These are phyloP conservation scores for Crithidia sp. DNA, from an alignment of 208 protist genomes.

Conservation along the genomic window DNA sequence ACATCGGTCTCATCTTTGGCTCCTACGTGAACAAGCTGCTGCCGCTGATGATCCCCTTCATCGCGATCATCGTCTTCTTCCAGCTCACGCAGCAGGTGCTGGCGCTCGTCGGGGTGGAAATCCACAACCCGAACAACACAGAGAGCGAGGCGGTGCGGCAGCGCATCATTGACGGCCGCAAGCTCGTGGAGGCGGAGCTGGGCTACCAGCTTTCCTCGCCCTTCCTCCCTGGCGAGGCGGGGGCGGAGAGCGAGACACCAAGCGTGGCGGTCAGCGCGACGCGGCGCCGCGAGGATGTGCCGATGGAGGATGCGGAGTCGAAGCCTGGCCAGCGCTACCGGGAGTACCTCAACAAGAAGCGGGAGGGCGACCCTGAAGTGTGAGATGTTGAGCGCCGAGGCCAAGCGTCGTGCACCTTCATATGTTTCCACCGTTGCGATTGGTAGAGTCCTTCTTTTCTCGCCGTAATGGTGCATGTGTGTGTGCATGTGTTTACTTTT, in stretches of 20 bases:
- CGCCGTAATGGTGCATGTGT: not conserved
- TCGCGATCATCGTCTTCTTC: slow-evolving; percentile 72
- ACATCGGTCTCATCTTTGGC: slow-evolving; percentile 80
- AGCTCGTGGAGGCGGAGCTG: slow-evolving; percentile 73
- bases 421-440: too few species aligned
- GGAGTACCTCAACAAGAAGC: slow-evolving; percentile 72
- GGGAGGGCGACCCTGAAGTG: slow-evolving; percentile 14
- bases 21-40: slow-evolving; percentile 81
- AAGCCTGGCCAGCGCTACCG: slow-evolving; percentile 65
- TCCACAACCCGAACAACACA: slow-evolving; percentile 81
- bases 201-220: slow-evolving; percentile 65
- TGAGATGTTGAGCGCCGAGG: too few species aligned
- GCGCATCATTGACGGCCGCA: slow-evolving; percentile 80
- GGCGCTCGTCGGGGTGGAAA: slow-evolving; percentile 72
- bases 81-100: slow-evolving; percentile 76
- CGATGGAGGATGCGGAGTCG: slow-evolving; percentile 19
- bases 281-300: slow-evolving; percentile 1
- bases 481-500: not conserved
- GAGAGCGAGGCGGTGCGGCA: slow-evolving; percentile 69
- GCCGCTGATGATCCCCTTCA: slow-evolving; percentile 87
- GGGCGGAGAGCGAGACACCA: slow-evolving; percentile 11
- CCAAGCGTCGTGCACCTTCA: too few species aligned
- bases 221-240: slow-evolving; percentile 46
- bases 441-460: too few species aligned
- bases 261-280: slow-evolving; percentile 10